Evolutionary conservation across 2,329 filamentous ascomycete species (phyloP).

Genomic region (Aaosphaeria arxii): DNA sequence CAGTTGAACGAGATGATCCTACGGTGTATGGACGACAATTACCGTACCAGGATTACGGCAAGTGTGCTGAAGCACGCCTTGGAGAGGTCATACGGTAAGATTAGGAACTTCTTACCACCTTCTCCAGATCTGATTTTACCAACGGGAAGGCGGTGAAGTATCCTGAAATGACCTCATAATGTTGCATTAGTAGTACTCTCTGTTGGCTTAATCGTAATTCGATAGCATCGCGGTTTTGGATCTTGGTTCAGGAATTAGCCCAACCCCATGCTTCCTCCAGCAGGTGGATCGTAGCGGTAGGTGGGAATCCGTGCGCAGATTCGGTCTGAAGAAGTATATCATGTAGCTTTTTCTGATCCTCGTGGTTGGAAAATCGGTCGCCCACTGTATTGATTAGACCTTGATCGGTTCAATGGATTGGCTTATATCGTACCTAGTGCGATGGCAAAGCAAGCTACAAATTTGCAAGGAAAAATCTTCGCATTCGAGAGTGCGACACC

Average conservation of each 20-base stretch:
- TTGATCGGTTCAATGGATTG: not conserved
- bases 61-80: too few relatives aligned
- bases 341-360: conserved; percentile 29
- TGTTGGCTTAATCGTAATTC: too few relatives aligned
- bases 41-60: too few relatives aligned
- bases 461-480: conserved; percentile 33
- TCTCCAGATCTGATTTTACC: too few relatives aligned
- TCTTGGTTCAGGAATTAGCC: conserved; percentile 1
- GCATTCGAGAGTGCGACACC: conserved; percentile 33
- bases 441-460: conserved; percentile 37
- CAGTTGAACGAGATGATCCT: too few relatives aligned
- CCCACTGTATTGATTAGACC: conserved; percentile 19
- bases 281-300: conserved; percentile 27
- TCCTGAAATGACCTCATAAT: too few relatives aligned
- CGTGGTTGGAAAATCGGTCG: conserved; percentile 28
- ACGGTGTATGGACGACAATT: too few relatives aligned
- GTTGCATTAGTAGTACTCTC: too few relatives aligned
- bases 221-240: too few relatives aligned
- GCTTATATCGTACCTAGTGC: conserved; percentile 23
- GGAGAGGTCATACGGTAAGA: too few relatives aligned
- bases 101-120: too few relatives aligned
- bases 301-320: conserved; percentile 31
- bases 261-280: conserved; percentile 37
- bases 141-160: too few relatives aligned
- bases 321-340: conserved; percentile 21